Conservation (phyloP, 2,329 filamentous ascomycete genomes). For the Pseudogymnoascus sp. region DNA sequence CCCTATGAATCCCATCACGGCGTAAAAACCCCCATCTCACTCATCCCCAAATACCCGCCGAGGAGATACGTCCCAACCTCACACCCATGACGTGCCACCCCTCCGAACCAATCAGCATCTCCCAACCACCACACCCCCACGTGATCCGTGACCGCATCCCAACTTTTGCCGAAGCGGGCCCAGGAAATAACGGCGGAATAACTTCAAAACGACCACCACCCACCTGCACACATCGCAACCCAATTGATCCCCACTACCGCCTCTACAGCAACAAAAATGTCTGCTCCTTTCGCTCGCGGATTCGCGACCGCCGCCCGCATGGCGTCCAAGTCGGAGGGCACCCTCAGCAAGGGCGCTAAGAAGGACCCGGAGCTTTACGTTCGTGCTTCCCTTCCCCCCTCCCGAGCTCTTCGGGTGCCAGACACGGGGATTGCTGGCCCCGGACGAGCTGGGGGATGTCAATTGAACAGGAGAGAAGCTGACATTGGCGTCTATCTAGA, state of each 20-base stretch:
- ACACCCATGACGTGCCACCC: not conserved
- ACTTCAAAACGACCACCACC: not conserved
- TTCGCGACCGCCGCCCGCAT: conserved; percentile 28
- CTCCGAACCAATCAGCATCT: not conserved
- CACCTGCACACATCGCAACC: conserved; percentile 6
- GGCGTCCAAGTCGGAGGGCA: conserved; percentile 32
- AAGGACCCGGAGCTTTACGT: conserved; percentile 69
- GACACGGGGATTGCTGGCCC: not conserved
- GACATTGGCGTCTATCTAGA: conserved; percentile 41
- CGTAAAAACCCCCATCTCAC: not conserved
- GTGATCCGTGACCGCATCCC: conserved; percentile 1
- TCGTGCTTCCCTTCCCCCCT: conserved; percentile 20
- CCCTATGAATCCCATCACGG: not conserved
- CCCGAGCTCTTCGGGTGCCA: not conserved
- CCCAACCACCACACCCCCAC: not conserved
- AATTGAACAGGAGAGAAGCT: not conserved
- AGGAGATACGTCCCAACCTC: not conserved
- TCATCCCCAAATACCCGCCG: not conserved
- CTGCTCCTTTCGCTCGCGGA: conserved; percentile 24
- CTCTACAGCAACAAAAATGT: conserved; percentile 19
- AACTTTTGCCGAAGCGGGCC: conserved; percentile 6
- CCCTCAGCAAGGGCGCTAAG: conserved; percentile 55
- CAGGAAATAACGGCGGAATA: conserved; percentile 1
- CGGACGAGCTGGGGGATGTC: not conserved
- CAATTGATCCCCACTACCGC: not conserved